phyloP scores from a whole-genome alignment of 495 filamentous ascomycete genomes.

The Hypoxylon intermedium region DNA sequence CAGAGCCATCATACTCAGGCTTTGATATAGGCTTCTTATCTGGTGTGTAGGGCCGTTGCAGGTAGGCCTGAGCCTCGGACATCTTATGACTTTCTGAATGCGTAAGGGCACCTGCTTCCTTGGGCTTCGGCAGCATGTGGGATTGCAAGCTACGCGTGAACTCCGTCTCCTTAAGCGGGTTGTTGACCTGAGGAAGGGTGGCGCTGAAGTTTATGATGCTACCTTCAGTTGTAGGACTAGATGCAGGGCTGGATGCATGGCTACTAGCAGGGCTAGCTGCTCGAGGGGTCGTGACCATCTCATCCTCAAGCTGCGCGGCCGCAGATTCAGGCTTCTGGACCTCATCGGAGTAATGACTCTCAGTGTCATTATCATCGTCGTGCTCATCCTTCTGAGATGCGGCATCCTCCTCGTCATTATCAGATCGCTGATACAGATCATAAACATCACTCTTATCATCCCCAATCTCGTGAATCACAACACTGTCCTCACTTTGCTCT shows the following conservation, averaged over 20 bases:
- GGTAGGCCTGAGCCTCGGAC: constrained; percentile 57
- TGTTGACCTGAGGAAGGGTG: constrained; percentile 35
- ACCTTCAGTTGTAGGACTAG: too few relatives aligned
- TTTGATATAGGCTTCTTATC: constrained; percentile 63
- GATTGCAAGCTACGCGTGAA: constrained; percentile 53
- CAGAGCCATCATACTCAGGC: constrained; percentile 62
- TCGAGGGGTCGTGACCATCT: constrained; percentile 52
- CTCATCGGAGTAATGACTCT: constrained; percentile 43
- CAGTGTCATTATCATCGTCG: constrained; percentile 33
- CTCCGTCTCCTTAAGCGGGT: constrained; percentile 39
- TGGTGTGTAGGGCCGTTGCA: constrained; percentile 69
- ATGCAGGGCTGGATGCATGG: too few relatives aligned
- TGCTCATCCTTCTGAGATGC: constrained; percentile 50
- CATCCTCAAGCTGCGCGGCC: constrained; percentile 22
- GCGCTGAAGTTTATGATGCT: constrained; percentile 42
- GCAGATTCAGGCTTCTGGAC: constrained; percentile 13
- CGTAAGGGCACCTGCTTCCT: constrained; percentile 37
- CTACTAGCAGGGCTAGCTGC: constrained; percentile 47
- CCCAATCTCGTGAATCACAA: constrained; percentile 72
- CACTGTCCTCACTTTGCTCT: constrained; percentile 60
- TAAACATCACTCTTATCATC: constrained; percentile 73
- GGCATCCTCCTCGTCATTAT: constrained; percentile 50
- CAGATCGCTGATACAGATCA: constrained; percentile 58
- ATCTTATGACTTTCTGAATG: constrained; percentile 53
- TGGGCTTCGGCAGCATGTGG: constrained; percentile 51